Evolutionary conservation across 257 asterid species (phyloP).

Genomic region (Solanum etuberosum): DNA sequence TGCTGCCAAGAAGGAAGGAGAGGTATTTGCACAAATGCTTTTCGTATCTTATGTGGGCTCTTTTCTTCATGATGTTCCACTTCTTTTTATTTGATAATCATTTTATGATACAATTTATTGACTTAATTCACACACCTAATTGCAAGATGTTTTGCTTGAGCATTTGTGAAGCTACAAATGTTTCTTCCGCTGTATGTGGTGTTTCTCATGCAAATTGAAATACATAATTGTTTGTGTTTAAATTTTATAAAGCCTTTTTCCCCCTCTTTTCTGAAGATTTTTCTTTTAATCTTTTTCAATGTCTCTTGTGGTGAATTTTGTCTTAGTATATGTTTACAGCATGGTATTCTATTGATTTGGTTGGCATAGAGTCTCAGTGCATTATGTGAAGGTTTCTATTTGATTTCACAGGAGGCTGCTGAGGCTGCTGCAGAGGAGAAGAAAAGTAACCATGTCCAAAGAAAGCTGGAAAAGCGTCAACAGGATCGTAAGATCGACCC

Average conservation of each 20-base stretch:
- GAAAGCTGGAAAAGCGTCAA: slow-evolving; percentile 36
- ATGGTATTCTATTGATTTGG: background rate
- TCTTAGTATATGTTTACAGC: background rate
- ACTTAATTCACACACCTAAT: background rate
- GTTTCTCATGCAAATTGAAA: background rate
- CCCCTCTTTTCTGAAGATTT: background rate
- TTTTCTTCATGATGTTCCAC: background rate
- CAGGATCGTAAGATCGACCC: slow-evolving; percentile 35
- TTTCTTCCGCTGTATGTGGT: background rate
- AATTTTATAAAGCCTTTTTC: no score
- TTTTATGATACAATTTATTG: background rate
- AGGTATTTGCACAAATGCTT: slow-evolving; percentile 6
- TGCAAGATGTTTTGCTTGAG: background rate
- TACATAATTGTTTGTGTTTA: background rate
- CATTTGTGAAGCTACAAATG: background rate
- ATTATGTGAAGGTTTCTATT: background rate
- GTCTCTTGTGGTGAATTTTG: background rate
- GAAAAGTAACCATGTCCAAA: slow-evolving; percentile 31
- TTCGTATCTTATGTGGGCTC: background rate
- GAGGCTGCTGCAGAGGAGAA: slow-evolving; percentile 29
- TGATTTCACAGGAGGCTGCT: slow-evolving; percentile 6
- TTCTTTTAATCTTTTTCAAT: background rate
- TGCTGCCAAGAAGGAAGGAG: slow-evolving; percentile 36
- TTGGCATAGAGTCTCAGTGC: background rate
- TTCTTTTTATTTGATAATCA: background rate